phyloP scores from a whole-genome alignment of 1,139 yeast genomes.

The Candida sp. region DNA sequence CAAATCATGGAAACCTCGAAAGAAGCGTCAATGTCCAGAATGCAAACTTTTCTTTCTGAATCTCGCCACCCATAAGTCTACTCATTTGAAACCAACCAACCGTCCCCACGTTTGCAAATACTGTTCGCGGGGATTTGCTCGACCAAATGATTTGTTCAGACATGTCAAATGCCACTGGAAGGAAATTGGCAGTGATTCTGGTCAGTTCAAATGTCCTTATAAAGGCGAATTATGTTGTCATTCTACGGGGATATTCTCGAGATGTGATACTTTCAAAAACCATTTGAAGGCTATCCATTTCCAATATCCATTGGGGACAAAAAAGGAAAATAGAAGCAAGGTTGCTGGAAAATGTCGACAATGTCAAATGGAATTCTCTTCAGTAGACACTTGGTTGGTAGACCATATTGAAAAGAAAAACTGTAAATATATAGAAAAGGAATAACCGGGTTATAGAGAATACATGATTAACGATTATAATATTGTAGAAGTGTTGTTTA shows the following conservation, averaged over 20 bases:
- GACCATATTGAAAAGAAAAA: constrained; percentile 62
- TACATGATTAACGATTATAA: no score
- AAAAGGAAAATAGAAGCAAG: constrained; percentile 67
- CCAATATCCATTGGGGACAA: constrained; percentile 84
- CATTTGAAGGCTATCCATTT: constrained; percentile 89
- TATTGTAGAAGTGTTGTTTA: no score
- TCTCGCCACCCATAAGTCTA: constrained; percentile 81
- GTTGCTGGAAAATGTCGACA: constrained; percentile 75
- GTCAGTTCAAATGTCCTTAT: constrained; percentile 47
- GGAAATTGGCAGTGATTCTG: constrained; percentile 52
- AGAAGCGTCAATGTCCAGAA: constrained; percentile 81
- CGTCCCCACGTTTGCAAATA: constrained; percentile 77
- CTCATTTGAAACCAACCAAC: constrained; percentile 70
- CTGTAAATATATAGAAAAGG: constrained; percentile 1
- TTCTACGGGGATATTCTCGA: constrained; percentile 75
- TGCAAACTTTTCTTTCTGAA: constrained; percentile 76
- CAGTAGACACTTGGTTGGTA: constrained; percentile 77
- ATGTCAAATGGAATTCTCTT: constrained; percentile 62
- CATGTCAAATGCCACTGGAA: constrained; percentile 85
- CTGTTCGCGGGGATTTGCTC: constrained; percentile 82
- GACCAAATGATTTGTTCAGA: constrained; percentile 82
- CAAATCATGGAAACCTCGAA: constrained; percentile 50
- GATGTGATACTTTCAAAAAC: constrained; percentile 91
- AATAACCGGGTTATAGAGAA: background rate
- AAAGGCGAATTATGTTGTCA: constrained; percentile 60